Evolutionary conservation across 2,329 filamentous ascomycete species (phyloP), one percentile per base, ranked within the genome.

Genomic region (Calonectria pauciramosa): DNA sequence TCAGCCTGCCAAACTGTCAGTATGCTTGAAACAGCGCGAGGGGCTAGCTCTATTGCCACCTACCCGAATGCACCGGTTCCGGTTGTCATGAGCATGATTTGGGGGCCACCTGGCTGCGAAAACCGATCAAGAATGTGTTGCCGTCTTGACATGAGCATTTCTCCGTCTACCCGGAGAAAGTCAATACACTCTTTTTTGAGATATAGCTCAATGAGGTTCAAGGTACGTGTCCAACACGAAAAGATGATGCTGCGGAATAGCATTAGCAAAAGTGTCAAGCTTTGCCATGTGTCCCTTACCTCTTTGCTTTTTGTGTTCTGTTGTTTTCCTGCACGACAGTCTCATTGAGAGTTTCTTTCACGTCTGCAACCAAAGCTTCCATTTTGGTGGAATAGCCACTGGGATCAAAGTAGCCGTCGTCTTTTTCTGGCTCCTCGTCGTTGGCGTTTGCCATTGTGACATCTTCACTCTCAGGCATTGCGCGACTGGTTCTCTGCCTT

Each of bases 61-160:
- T 78, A 88, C 88, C 89, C 89, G 36, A 88, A 86, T 0, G 88
- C 89, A 0, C 89, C 89, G 0, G 88, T 89, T 0, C 89, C 89
- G 0, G 86, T 88, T 0, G 88, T 90, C 88, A 91, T 90, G 20
- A 91, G 84, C 1, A 91, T 81, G 0, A 90, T 85, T 0, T 79
- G 82, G 0, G 81, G 70, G 0, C 80, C 73, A 0, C 73, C 69
- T 0, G 81, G 75, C 0, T 74, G 75, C 0, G 80, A 79, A 59
- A 90, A 90, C 0, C 82, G 75, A 0, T 85, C 77, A 0, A 90
- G 81, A 0, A 85, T 86, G 0, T 72, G 75, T 41, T 88, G 83
- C 0, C 89, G 80, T 32, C 85, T 80, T 0, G 75, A 70, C 0
- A 86, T 81, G 0, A 85, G 80, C 20, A 81, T 85, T 0, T 85